Evolutionary conservation across 169 alveolate genomes (phyloP).

Genomic region (Plasmodium relictum): DNA sequence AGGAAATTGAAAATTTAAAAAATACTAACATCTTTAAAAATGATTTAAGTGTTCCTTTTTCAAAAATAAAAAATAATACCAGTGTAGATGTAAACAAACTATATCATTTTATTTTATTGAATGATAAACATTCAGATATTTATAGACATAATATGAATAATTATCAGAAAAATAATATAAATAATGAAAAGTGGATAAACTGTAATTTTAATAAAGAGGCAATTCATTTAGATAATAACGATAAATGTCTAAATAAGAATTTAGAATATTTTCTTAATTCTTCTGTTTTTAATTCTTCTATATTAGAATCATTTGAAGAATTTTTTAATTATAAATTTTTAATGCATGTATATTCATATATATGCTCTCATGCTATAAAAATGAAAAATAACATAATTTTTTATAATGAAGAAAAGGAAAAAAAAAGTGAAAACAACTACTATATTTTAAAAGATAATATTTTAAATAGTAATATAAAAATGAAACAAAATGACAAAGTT

Average conservation of each 20-base stretch:
- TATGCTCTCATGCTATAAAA: slow-evolving; percentile 48
- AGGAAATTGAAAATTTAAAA: neutral
- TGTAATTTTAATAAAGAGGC: neutral
- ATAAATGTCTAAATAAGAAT: neutral
- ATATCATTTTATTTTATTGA: neutral
- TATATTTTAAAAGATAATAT: slow-evolving; percentile 29
- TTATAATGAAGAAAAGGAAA: neutral
- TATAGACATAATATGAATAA: neutral
- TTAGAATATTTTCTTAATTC: neutral
- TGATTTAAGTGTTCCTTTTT: neutral
- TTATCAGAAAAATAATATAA: neutral
- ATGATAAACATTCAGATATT: neutral
- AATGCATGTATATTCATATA: slow-evolving; percentile 59
- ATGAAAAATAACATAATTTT: slow-evolving; percentile 6
- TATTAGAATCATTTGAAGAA: slow-evolving; percentile 37
- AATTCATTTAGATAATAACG: neutral
- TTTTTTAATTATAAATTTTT: slow-evolving; percentile 53
- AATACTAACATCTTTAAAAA: neutral
- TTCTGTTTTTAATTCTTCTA: slow-evolving; percentile 1
- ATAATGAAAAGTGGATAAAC: neutral
- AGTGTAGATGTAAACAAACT: neutral
- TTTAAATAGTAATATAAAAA: slow-evolving; percentile 52
- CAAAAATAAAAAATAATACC: neutral
- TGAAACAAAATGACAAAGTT: slow-evolving; percentile 7
- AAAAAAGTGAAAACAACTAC: neutral